Evolutionary conservation across 768 basidiomycete species (phyloP).

Genomic region (Psilocybe subaeruginosa): DNA sequence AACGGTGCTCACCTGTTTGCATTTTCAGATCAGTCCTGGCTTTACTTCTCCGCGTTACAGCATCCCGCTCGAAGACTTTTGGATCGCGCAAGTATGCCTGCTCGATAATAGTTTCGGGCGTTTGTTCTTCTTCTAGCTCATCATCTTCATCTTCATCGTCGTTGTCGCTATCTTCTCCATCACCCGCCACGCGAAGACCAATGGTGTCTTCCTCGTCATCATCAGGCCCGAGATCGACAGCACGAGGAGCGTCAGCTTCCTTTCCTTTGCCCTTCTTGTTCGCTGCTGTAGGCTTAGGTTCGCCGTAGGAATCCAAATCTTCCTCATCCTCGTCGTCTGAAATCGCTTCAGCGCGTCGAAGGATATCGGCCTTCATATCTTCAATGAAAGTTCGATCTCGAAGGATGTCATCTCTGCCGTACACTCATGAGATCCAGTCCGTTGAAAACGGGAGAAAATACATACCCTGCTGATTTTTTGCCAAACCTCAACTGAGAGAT

Average conservation of each 20-base stretch:
- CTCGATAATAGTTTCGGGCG: constrained; percentile 70
- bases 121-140: constrained; percentile 34
- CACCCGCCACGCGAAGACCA: constrained; percentile 54
- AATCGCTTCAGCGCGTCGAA: constrained; percentile 73
- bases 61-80: constrained; percentile 77
- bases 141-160: constrained; percentile 37
- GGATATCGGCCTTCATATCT: constrained; percentile 82
- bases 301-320: constrained; percentile 13
- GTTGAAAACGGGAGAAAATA: not conserved
- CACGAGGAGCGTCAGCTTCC: constrained; percentile 18
- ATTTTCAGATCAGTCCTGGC: constrained; percentile 65
- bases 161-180: constrained; percentile 58
- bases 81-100: constrained; percentile 77
- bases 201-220: constrained; percentile 28
- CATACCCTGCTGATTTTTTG: constrained; percentile 58
- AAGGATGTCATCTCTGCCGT: constrained; percentile 48
- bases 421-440: constrained; percentile 1
- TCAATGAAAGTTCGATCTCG: constrained; percentile 65
- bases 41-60: constrained; percentile 70
- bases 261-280: constrained; percentile 31
- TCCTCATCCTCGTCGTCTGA: constrained; percentile 62
- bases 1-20: constrained; percentile 56
- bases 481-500: constrained; percentile 59
- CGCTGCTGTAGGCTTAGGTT: not conserved
- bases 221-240: constrained; percentile 53